Base-by-base conservation (phyloP, 345 rosid species). In the Geranium brycei region DNA sequence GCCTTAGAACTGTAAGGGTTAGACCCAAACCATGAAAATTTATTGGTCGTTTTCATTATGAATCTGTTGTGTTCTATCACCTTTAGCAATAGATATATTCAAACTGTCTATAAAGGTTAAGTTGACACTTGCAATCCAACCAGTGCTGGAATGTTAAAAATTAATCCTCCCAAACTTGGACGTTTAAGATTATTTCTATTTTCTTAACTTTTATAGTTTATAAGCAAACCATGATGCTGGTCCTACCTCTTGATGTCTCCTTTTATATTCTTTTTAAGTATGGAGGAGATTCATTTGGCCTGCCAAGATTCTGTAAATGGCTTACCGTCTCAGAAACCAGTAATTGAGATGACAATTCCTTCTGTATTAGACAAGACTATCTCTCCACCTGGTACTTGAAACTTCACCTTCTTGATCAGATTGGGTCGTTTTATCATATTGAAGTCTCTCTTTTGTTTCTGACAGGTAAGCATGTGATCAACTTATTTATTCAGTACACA, bases 311-410 rank as follows among this genome's bases (percentile, higher is more conserved):
- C 88, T 17, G 83, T 71, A 35, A 85, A 81, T 64, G 96, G 96
- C 61, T 40, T 82, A 60, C 91, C 89, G 68, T 82, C 88, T 0
- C 72, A 66, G 70, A 84, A 86, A 75, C 97, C 97, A 62, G 77
- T 91, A 68, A 81, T 91, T 51, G 97, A 91, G 74, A 88, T 91
- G 96, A 87, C 91, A 64, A 85, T 91, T 71, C 95, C 95, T 68
- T 87, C 97, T 56, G 73, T 73, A 17, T 63, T 88, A 63, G 97
- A 91, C 80, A 76, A 72, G 57, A 91, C 96, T 51, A 88, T 91
- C 65, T 87, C 91, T 60, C 96, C 96, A 55, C 85, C 82, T 51
- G 96, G 97, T 76, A 78, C 31, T 19, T 62, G 15, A 32, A 62
- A 51, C 64, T 62, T 38, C 65, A 40, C 51, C 14, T 61, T 0